phyloP scores from a whole-genome alignment of 768 basidiomycete species.

The Boletus bicolor region DNA sequence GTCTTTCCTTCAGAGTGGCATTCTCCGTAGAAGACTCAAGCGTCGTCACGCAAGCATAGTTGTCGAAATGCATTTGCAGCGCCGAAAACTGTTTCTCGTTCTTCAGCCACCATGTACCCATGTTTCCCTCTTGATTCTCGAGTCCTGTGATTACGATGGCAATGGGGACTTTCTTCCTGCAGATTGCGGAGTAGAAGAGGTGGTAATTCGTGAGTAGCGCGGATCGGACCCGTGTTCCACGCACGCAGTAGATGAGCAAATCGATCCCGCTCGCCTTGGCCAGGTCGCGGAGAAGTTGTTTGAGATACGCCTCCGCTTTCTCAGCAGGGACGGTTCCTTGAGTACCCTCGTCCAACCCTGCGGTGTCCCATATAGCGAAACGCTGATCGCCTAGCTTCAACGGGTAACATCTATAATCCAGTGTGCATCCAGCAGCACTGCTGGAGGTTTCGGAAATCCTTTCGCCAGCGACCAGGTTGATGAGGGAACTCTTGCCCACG shows the following conservation, averaged over 20 bases:
- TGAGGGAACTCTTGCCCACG: slow-evolving; percentile 25
- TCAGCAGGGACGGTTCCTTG: slow-evolving; percentile 22
- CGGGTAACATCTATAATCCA: slow-evolving; percentile 1
- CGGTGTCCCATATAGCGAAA: slow-evolving; percentile 24
- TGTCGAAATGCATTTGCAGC: slow-evolving; percentile 33
- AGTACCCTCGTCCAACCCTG: slow-evolving; percentile 24
- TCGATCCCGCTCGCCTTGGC: slow-evolving; percentile 14
- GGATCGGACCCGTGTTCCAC: slow-evolving; percentile 18
- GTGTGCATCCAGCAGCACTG: slow-evolving; percentile 22
- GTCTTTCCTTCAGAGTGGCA: slow-evolving; percentile 13
- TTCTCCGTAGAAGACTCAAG: slow-evolving; percentile 12
- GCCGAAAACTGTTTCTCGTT: slow-evolving; percentile 28
- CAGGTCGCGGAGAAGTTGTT: slow-evolving; percentile 23
- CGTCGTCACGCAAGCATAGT: slow-evolving; percentile 40
- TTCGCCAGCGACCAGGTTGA: slow-evolving; percentile 18
- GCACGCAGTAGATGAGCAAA: slow-evolving; percentile 30
- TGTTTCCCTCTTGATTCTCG: slow-evolving; percentile 30
- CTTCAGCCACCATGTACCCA: slow-evolving; percentile 31
- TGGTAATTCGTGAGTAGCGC: slow-evolving; percentile 34
- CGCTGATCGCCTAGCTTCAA: slow-evolving; percentile 10
- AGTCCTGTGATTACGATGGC: slow-evolving; percentile 39
- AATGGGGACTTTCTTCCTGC: slow-evolving; percentile 37
- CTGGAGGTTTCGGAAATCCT: slow-evolving; percentile 17
- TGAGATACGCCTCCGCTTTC: slow-evolving; percentile 28
- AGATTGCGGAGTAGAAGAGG: slow-evolving; percentile 39